Conservation (phyloP, 768 basidiomycete genomes). For the Kwoniella heveanensis region DNA sequence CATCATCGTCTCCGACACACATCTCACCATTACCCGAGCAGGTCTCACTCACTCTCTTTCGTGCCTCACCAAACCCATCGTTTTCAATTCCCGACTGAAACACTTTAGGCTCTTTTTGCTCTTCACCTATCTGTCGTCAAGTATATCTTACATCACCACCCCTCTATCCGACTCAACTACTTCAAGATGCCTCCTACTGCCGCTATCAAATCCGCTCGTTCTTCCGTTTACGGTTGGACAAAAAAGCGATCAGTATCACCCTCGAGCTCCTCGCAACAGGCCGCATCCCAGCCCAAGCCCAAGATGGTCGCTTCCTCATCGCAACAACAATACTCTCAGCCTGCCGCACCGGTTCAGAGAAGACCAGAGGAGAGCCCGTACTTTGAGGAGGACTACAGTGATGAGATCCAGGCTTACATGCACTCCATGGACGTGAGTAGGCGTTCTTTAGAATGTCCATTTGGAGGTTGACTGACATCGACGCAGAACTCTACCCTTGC, state of each 20-base stretch:
- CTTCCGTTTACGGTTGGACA: conserved; percentile 39
- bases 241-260: conserved; percentile 45
- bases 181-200: conserved; percentile 44
- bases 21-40: conserved; percentile 20
- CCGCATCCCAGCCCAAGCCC: conserved; percentile 23
- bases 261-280: conserved; percentile 14
- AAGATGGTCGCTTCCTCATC: conserved; percentile 19
- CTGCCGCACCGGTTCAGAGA: conserved; percentile 15
- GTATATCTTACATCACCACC: conserved; percentile 9
- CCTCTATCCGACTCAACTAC: conserved; percentile 4
- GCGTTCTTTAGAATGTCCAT: conserved; percentile 1
- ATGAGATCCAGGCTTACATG: conserved; percentile 93
- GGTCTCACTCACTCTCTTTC: conserved; percentile 22
- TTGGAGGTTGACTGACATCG: not conserved
- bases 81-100: not conserved
- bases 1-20: not conserved
- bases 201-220: conserved; percentile 34
- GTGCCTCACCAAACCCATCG: conserved; percentile 1
- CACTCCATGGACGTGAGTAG: conserved; percentile 93
- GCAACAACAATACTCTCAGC: conserved; percentile 18
- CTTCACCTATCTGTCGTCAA: conserved; percentile 7
- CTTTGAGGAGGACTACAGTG: conserved; percentile 91
- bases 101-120: conserved; percentile 15
- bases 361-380: conserved; percentile 59
- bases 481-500: conserved; percentile 78